These are phyloP conservation scores for Vanilla planifolia DNA, from an alignment of 106 monocot genomes.

Conservation along the genomic window DNA sequence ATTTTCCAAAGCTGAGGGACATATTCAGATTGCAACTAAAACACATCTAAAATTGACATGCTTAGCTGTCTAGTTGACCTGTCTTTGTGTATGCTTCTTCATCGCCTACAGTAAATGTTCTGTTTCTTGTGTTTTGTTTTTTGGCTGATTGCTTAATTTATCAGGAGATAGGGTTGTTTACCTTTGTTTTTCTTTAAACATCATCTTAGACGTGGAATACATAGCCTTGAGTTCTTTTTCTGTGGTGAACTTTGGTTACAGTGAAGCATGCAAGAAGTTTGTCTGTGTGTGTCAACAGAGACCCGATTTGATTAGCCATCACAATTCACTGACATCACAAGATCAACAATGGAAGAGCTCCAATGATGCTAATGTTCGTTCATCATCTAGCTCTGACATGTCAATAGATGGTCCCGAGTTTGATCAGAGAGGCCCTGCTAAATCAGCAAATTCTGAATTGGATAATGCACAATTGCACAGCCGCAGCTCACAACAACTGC, in stretches of 20 bases:
- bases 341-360: conserved; percentile 43
- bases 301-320: conserved; percentile 50
- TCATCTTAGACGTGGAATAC: too few species aligned
- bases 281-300: conserved; percentile 60
- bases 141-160: not conserved
- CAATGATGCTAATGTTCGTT: conserved; percentile 44
- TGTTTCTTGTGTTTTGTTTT: not conserved
- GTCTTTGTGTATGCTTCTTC: not conserved
- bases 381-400: conserved; percentile 90
- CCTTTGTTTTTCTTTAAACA: not conserved
- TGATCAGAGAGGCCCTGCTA: not conserved
- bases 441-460: not conserved
- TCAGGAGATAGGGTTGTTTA: too few species aligned
- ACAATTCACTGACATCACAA: conserved; percentile 12
- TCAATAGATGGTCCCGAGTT: conserved; percentile 77
- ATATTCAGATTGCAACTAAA: too few species aligned
- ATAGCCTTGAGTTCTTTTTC: too few species aligned
- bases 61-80: not conserved
- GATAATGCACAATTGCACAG: conserved; percentile 6
- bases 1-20: too few species aligned
- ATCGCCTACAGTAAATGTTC: not conserved
- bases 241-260: conserved; percentile 23
- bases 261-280: conserved; percentile 83
- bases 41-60: not conserved
- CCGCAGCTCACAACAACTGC: conserved; percentile 2